Conservation (phyloP, 2,329 filamentous ascomycete species). For the Ceratocystis alfenasii region DNA sequence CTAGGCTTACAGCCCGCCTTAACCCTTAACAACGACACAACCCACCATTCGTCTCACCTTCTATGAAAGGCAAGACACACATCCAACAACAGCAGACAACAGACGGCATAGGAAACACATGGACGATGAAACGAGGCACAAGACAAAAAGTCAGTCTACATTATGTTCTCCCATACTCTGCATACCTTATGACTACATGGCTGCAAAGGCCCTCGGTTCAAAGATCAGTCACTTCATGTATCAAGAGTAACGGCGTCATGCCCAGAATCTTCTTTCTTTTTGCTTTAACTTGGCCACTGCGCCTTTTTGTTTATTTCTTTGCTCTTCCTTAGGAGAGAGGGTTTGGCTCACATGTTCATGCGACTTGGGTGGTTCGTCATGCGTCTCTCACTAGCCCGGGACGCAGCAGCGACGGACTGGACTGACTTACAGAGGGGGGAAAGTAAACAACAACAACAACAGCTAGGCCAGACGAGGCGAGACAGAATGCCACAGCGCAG, state of each 20-base stretch:
- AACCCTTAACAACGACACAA: background rate
- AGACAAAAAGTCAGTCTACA: background rate
- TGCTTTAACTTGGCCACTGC: background rate
- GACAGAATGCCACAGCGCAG: background rate
- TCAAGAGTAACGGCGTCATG: background rate
- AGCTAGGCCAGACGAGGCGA: background rate
- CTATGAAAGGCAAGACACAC: background rate
- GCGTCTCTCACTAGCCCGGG: background rate
- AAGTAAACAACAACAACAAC: background rate
- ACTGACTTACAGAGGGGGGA: background rate
- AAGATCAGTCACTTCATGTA: background rate
- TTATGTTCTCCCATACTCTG: too few species aligned
- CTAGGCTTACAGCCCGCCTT: background rate
- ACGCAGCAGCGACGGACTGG: background rate
- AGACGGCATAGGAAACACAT: slow-evolving; percentile 4
- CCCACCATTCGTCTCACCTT: background rate
- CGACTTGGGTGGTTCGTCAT: background rate
- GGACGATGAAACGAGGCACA: slow-evolving; percentile 3
- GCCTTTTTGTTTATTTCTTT: background rate
- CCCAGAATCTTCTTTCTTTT: background rate
- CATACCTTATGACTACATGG: background rate
- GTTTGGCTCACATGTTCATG: slow-evolving; percentile 6
- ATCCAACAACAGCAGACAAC: background rate
- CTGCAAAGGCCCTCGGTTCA: background rate
- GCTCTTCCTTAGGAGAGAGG: too few species aligned